Percentiles rank a stretch among this genome's conserved stretches.
These are phyloP conservation scores for Ganoderma sp. DNA, from an alignment of 1,284 basidiomycete species.

Conservation along the genomic window DNA sequence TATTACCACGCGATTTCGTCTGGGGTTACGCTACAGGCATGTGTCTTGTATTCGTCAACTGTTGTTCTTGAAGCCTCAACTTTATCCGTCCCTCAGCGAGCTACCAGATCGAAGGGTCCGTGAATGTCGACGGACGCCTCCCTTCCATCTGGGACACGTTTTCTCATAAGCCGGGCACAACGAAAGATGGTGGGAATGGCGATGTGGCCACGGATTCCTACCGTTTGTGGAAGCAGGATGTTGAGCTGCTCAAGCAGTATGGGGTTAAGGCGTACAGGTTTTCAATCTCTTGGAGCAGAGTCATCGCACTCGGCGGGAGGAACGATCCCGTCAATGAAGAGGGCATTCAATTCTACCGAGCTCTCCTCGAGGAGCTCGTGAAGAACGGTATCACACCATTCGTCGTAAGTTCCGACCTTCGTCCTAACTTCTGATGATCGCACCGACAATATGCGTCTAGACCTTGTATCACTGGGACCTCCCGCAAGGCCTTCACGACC, in stretches of 20 bases:
- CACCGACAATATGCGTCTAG: slow-evolving; percentile 41
- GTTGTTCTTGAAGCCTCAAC: background rate
- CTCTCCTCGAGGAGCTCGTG: slow-evolving; percentile 68
- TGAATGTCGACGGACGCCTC: slow-evolving; percentile 57
- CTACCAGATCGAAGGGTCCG: slow-evolving; percentile 70
- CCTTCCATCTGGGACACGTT: slow-evolving; percentile 80
- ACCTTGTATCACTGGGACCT: slow-evolving; percentile 84
- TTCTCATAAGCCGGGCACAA: slow-evolving; percentile 66
- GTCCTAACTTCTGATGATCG: background rate
- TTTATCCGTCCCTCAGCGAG: slow-evolving; percentile 31
- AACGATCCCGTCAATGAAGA: slow-evolving; percentile 69
- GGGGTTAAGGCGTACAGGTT: slow-evolving; percentile 52
- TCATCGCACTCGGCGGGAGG: slow-evolving; percentile 74
- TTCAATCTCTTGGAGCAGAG: slow-evolving; percentile 76
- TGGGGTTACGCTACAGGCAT: slow-evolving; percentile 42
- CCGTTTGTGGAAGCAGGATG: slow-evolving; percentile 69
- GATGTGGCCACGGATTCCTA: slow-evolving; percentile 76
- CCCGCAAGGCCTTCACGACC: slow-evolving; percentile 69
- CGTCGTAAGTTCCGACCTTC: slow-evolving; percentile 52
- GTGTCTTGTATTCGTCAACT: background rate
- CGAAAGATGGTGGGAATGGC: slow-evolving; percentile 66
- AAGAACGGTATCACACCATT: slow-evolving; percentile 68
- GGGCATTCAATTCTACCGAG: slow-evolving; percentile 69
- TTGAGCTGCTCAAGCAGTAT: slow-evolving; percentile 60
- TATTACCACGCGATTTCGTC: slow-evolving; percentile 38